Base-by-base conservation (phyloP, 192 early-diverging fungal species). In the Mortierella antarctica region DNA sequence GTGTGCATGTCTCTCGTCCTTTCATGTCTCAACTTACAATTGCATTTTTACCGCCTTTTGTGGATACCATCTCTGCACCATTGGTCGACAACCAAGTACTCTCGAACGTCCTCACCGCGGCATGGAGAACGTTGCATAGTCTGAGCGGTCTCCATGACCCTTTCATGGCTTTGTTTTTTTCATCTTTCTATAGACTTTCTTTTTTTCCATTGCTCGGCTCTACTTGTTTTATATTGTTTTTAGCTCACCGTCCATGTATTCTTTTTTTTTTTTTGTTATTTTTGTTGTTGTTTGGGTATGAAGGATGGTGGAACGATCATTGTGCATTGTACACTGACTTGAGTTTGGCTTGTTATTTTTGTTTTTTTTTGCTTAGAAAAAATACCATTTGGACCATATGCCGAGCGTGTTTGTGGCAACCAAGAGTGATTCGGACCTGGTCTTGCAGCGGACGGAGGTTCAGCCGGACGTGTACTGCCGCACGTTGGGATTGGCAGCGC, bases 381-480 rank as follows among this genome's bases (percentile, higher is more conserved):
- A 93, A 63, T 97, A 93, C 75, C 88, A 95, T 56, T 75, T 98
- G 39, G 94, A 95, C 54, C 85, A 91, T 73, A 73, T 97, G 53
- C 97, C 98, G 2, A 88, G 89, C 40, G 92, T 98, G 4, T 96
- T 97, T 87, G 95, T 99, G 47, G 96, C 97, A 2, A 97, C 97
- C 46, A 97, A 98, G 67, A 93, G 95, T 70, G 98, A 99, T 62
- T 84, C 91, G 40, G 96, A 99, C 76, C 83, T 95, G 31, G 96
- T 98, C 0, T 86, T 92, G 39, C 93, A 93, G 79, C 84, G 95
- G 5, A 88, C 92, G 55, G 96, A 95, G 14, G 83, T 92, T 40
- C 95, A 95, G 57, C 98, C 98, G 3, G 97, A 98, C 71, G 93
- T 93, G 1, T 99, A 96, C 76, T 99, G 98, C 70, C 88, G 96